Evolutionary conservation across 495 filamentous ascomycete genomes (phyloP), one percentile per base, ranked within the genome.

Genomic region (Penicillium lividum): DNA sequence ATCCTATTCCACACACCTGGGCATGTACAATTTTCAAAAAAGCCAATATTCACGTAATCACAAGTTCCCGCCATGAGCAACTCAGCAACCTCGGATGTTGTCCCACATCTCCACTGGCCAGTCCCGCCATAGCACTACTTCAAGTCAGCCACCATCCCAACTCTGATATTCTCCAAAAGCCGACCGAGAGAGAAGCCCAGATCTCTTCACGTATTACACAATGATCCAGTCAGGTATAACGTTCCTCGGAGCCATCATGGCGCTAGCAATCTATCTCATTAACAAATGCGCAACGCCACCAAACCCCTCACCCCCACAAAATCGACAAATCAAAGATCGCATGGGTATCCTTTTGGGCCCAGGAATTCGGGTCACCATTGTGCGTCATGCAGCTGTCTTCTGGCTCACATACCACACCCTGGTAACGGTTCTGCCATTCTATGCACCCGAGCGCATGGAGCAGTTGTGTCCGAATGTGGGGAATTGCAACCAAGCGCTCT

Each of bases 231-330:
- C 15, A 15, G 11, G 1, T 27, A 29, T 8, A 7, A 2, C 16
- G 13, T 13, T 57, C 0, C 60, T 68, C 4, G 58, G 61, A 10
- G 13, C 56, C 15, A 34, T 57, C 27, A 56, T 68, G 48, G 34
- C 53, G 9, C 50, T 33, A 6, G 65, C 65, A 25, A 60, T 57
- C 46, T 57, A 54, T 42, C 55, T 64, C 13, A 53, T 54, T 46
- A 48, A 43, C 6, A 52, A 58, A 22, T 67, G 63, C 59, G 45
- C 58, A 27, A 68, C 58, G 22, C 52, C 65, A 3, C 68, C 66
- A 15, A 64, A 66, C 33, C 59, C 60, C 5, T 44, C 54, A 15
- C 62, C 61, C 6, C 42, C 46, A 28, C 36, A 42, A 18, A 61
- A 64, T 30, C 48, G 52, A 7, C 56, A 63, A 16, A 51, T 15